Conservation (phyloP, 108 stramenopile genomes). For the Nannochloropsis gaditana region DNA sequence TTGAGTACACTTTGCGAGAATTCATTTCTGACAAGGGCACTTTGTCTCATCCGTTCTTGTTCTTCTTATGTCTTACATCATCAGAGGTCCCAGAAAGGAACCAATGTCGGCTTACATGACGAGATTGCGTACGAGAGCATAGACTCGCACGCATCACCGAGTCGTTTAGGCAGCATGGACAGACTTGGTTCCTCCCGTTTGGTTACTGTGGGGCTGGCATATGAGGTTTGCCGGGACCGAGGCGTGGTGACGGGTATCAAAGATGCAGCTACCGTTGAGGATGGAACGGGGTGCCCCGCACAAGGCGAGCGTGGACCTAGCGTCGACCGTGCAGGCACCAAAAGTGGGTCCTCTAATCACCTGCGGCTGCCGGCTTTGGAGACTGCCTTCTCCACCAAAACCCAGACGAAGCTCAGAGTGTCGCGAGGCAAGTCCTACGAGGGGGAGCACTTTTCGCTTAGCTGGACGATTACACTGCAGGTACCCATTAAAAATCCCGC, state of each 20-base stretch:
- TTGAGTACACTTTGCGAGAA: no score
- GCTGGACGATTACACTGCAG: background rate
- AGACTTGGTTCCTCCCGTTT: no score
- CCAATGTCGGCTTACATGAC: no score
- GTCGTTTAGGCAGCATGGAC: no score
- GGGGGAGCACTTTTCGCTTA: constrained; percentile 17
- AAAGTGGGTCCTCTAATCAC: background rate
- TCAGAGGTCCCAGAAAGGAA: no score
- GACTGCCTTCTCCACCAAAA: constrained; percentile 4
- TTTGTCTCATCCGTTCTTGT: no score
- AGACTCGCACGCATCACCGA: no score
- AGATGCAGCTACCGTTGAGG: background rate
- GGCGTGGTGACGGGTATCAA: background rate
- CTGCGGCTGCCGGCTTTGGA: background rate
- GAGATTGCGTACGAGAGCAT: no score
- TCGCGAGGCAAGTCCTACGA: background rate
- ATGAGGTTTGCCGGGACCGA: background rate
- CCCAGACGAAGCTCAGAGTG: background rate
- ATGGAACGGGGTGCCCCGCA: background rate
- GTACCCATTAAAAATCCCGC: background rate
- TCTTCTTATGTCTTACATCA: no score
- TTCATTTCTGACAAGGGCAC: no score
- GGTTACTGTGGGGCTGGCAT: background rate
- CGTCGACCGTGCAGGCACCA: background rate
- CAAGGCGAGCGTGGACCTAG: background rate